Conservation (phyloP, 768 basidiomycete genomes). For the Mycena filopes region DNA sequence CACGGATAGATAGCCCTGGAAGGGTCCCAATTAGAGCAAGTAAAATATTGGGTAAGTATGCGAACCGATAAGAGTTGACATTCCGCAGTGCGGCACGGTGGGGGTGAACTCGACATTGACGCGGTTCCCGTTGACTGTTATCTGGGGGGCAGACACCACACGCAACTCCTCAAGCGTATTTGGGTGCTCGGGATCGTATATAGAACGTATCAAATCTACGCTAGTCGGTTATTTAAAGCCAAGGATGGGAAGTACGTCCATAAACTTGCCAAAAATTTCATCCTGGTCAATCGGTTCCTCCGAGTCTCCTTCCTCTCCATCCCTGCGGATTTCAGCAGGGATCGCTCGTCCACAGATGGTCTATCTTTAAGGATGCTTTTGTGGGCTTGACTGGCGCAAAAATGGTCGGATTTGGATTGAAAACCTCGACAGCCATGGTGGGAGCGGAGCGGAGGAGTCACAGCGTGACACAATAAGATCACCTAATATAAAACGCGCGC, state of each 20-base stretch:
- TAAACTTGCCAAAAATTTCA: conserved; percentile 85
- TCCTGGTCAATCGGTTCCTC: conserved; percentile 85
- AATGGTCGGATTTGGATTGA: conserved; percentile 92
- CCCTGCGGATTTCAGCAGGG: conserved; percentile 54
- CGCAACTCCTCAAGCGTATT: conserved; percentile 93
- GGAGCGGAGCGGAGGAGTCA: neutral
- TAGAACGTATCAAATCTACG: conserved; percentile 89
- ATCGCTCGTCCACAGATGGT: conserved; percentile 74
- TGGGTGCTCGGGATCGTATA: conserved; percentile 96
- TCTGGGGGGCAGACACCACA: conserved; percentile 92
- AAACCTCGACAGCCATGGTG: conserved; percentile 67
- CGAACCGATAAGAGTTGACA: conserved; percentile 95
- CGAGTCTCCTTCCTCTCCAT: conserved; percentile 55
- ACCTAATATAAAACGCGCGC: conserved; percentile 14
- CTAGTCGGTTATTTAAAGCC: conserved; percentile 1
- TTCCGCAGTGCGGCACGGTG: conserved; percentile 96
- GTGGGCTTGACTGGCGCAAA: conserved; percentile 58
- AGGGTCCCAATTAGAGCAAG: conserved; percentile 10
- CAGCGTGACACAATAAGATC: conserved; percentile 5
- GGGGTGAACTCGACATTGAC: conserved; percentile 95
- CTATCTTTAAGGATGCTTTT: conserved; percentile 54
- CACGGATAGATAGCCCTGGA: conserved; percentile 95
- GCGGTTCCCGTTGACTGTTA: conserved; percentile 66
- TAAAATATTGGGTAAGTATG: conserved; percentile 26
- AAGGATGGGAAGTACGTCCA: neutral